Evolutionary conservation across 805 yeast species (phyloP), one percentile per base, ranked within the genome.

Genomic region (Jamesozyma jinghongensis): DNA sequence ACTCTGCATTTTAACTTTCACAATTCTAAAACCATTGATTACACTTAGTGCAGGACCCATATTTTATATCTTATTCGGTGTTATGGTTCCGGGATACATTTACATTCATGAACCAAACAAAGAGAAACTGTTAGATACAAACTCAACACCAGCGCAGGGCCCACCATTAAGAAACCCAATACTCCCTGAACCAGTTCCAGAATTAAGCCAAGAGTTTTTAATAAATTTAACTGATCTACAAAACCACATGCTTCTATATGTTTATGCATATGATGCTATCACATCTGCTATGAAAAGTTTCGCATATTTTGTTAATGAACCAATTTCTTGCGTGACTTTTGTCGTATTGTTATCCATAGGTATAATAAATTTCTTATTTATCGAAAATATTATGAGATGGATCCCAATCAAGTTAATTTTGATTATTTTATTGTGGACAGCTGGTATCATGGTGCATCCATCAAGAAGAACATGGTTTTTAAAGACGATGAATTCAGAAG

Each of bases 181-280:
- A 27, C 53, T 71, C 3, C 84, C 86, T 3, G 75, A 74, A 45
- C 92, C 94, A 0, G 83, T 79, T 6, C 82, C 88, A 4, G 86
- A 85, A 57, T 68, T 83, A 37, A 79, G 88, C 26, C 68, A 83
- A 41, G 95, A 86, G 56, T 86, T 85, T 54, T 61, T 81, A 17
- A 56, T 85, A 42, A 86, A 86, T 56, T 66, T 84, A 51, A 84
- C 94, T 1, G 95, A 86, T 63, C 66, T 85, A 43, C 95, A 86
- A 54, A 86, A 86, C 56, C 81, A 78, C 53, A 79, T 83, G 85
- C 54, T 79, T 25, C 53, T 78, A 12, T 85, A 80, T 56, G 78
- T 81, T 8, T 57, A 65, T 11, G 61, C 68, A 0, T 85, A 79
- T 70, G 90, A 86, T 60, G 68, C 69, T 18, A 38, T 75, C 4